Percentiles rank a stretch among this genome's conserved stretches.
These are phyloP conservation scores for Candida albicans DNA, from an alignment of 1,139 yeast species.

Conservation along the genomic window DNA sequence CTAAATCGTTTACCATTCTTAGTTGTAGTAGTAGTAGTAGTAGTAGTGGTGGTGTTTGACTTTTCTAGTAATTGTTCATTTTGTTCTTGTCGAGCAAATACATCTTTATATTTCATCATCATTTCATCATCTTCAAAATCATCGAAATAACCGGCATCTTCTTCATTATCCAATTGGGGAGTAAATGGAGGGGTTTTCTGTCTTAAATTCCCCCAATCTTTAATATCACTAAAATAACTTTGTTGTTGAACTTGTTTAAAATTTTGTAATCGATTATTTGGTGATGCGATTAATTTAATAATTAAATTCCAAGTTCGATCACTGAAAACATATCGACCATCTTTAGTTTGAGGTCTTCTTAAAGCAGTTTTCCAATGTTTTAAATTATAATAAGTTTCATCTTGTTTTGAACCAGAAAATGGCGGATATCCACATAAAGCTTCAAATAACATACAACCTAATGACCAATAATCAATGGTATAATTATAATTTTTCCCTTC, in stretches of 20 bases:
- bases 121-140: constrained; percentile 95
- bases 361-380: constrained; percentile 90
- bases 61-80: constrained; percentile 80
- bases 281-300: constrained; percentile 75
- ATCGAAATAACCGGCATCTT: constrained; percentile 98
- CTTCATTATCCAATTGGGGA: constrained; percentile 94
- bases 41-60: constrained; percentile 35
- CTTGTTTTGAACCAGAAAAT: constrained; percentile 88
- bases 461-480: constrained; percentile 98
- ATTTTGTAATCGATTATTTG: constrained; percentile 68
- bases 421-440: constrained; percentile 95
- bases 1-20: too few relatives aligned
- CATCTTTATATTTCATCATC: constrained; percentile 97
- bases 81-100: constrained; percentile 83
- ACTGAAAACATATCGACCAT: constrained; percentile 88
- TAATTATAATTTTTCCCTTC: constrained; percentile 93
- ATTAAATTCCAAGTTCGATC: constrained; percentile 96
- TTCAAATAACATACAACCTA: constrained; percentile 94
- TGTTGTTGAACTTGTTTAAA: constrained; percentile 80
- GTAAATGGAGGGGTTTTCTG: constrained; percentile 85
- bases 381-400: constrained; percentile 91
- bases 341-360: constrained; percentile 87
- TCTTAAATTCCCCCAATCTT: constrained; percentile 70
- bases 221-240: constrained; percentile 78
- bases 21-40: neutral